Evolutionary conservation across 225 moss, liverwort and hornwort species (phyloP).

Genomic region (Ulota crispa): DNA sequence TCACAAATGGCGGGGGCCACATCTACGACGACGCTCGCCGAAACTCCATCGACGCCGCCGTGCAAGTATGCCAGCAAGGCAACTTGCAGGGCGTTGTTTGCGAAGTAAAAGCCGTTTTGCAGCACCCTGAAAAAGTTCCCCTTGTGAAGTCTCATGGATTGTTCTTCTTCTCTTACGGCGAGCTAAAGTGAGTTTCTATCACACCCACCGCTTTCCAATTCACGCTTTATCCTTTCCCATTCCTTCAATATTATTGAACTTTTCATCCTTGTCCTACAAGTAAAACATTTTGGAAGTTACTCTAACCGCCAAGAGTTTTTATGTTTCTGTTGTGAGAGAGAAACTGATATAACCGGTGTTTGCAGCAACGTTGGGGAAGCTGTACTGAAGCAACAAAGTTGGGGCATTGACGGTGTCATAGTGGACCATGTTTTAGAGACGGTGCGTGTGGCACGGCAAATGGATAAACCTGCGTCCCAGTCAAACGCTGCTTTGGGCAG

Average conservation of each 20-base stretch:
- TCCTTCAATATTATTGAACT: too few species aligned
- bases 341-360: background rate
- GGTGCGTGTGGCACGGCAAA: constrained; percentile 45
- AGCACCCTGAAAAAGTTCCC: constrained; percentile 35
- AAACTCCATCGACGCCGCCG: constrained; percentile 71
- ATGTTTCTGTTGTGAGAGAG: background rate
- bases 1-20: constrained; percentile 48
- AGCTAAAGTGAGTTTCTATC: constrained; percentile 56
- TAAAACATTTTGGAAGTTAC: background rate
- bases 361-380: constrained; percentile 80
- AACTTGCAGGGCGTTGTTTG: constrained; percentile 72
- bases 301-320: background rate
- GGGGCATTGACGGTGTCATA: constrained; percentile 71
- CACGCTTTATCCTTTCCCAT: too few species aligned
- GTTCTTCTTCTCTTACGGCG: constrained; percentile 61
- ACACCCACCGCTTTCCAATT: background rate
- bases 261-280: too few species aligned
- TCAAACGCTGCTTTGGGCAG: constrained; percentile 6
- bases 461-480: constrained; percentile 21
- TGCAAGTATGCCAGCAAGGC: constrained; percentile 46
- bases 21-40: constrained; percentile 40
- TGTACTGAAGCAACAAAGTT: constrained; percentile 49
- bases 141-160: constrained; percentile 50
- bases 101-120: constrained; percentile 67
- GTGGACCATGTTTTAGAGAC: constrained; percentile 80